Evolutionary conservation across 2,329 filamentous ascomycete species (phyloP).

Genomic region (Alternaria incomplexa): DNA sequence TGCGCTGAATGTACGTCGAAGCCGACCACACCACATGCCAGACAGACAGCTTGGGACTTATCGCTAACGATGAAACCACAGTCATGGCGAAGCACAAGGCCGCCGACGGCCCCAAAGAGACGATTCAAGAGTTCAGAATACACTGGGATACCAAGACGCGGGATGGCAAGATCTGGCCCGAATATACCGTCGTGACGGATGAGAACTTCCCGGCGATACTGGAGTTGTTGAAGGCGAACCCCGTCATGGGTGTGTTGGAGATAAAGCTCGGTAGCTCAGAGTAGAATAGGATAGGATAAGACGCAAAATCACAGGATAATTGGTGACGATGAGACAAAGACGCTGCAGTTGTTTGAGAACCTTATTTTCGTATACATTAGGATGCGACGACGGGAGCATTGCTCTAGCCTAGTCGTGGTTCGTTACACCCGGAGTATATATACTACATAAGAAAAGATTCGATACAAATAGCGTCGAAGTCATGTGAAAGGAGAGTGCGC

Average conservation of each 20-base stretch:
- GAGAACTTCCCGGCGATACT: conserved; percentile 37
- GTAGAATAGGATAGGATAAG: neutral
- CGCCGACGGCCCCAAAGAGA: conserved; percentile 22
- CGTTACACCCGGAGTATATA: conserved; percentile 1
- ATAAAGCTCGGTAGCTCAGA: conserved; percentile 35
- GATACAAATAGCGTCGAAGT: neutral
- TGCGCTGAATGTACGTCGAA: conserved; percentile 36
- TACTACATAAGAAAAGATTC: neutral
- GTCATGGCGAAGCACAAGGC: conserved; percentile 44
- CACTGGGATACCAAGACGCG: conserved; percentile 39
- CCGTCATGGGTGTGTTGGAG: conserved; percentile 40
- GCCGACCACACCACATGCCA: neutral
- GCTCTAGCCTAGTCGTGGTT: neutral
- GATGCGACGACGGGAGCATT: neutral
- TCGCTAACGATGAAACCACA: conserved; percentile 1
- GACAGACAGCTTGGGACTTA: neutral
- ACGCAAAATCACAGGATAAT: neutral
- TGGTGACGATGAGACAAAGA: neutral
- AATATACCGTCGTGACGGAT: conserved; percentile 43
- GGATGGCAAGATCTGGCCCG: conserved; percentile 43
- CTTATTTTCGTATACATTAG: neutral
- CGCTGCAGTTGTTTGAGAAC: neutral
- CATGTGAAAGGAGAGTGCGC: neutral
- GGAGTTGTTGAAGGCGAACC: conserved; percentile 34
- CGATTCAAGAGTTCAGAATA: conserved; percentile 38